Evolutionary conservation across 176 grass and related monocot species (phyloP).

Genomic region (Dendrocalamus sinicus): DNA sequence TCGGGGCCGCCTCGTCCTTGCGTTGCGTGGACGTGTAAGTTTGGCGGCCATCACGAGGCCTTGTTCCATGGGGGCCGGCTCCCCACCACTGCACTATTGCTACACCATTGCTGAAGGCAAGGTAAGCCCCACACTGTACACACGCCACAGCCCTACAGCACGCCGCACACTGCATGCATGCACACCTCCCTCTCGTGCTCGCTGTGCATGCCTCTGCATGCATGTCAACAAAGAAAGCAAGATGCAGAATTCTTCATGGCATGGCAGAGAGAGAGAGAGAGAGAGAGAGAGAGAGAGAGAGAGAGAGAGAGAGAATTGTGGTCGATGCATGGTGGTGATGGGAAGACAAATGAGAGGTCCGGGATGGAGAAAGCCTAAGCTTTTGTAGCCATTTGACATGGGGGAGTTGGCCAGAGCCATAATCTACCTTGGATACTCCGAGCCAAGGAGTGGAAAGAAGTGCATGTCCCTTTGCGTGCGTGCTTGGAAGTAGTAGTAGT

Average conservation of each 20-base stretch:
- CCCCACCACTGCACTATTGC: neutral
- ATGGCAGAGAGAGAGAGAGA: neutral
- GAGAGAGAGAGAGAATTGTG: neutral
- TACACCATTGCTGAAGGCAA: neutral
- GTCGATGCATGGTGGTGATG: slow-evolving; percentile 17
- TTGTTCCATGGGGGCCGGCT: slow-evolving; percentile 7
- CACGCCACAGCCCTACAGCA: neutral
- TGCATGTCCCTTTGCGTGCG: neutral
- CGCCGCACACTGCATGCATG: neutral
- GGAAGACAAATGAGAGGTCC: slow-evolving; percentile 8
- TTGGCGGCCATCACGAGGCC: slow-evolving; percentile 29
- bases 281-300: neutral
- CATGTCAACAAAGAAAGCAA: neutral
- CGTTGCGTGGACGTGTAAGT: neutral
- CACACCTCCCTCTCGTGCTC: neutral
- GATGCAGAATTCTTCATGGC: neutral
- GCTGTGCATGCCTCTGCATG: neutral
- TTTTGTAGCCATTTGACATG: slow-evolving; percentile 58
- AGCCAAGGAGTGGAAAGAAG: slow-evolving; percentile 23
- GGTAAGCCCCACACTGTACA: neutral
- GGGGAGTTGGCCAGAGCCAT: neutral
- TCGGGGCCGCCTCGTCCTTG: slow-evolving; percentile 4
- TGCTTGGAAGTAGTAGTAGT: neutral
- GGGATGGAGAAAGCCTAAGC: slow-evolving; percentile 17
- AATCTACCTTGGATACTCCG: neutral